Base-by-base conservation (phyloP, 2,329 filamentous ascomycete species). In the Emmonsiellopsis sp. region DNA sequence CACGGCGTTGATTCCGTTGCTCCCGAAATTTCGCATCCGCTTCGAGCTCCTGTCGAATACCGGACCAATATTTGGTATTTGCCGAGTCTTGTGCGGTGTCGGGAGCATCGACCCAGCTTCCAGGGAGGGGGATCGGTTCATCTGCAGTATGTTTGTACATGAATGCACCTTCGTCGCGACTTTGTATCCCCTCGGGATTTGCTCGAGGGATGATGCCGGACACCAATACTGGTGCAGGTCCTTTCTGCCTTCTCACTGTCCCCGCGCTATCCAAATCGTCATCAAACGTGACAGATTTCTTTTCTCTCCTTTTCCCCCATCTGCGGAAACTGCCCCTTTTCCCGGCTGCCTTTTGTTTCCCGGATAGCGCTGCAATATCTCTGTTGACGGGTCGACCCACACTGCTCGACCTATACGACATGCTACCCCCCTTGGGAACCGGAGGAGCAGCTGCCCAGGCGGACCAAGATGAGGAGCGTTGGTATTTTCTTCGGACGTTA, bases 391-490 rank as follows among this genome's bases (percentile, higher is more conserved):
- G 4, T 37, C 34, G 39, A n/a, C 50, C 50, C 33, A 52, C 17
- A 39, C 50, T 52, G 17, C 50, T 46, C 6, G 50, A 46, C 42
- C 50, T 34, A 49, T 7, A 36, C 33, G 10, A 2, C 46, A 33
- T 56, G 10, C 43, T 33, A 39, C 42, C 49, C n/a, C 42, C 37
- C 17, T 36, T 37, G 34, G 31, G 37, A 34, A 55, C 49, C 10
- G 55, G 40, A 9, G 57, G 57, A n/a, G 40, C 43, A 2, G 49
- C 21, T 5, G 55, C 42, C 50, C 57, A 56, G 34, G 42, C 42
- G 37, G 57, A 53, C 55, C 51, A 58, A 50, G 56, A 60, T 37
- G 55, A 57, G 47, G 55, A 55, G 36, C 53, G 54, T 31, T 40
- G 34, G 13, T 34, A 31, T 13, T 46, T 49, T 17, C 42, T 53